Evolutionary conservation across 768 basidiomycete species (phyloP), one percentile per base, ranked within the genome.

Genomic region (Leccinum fibrillosum): DNA sequence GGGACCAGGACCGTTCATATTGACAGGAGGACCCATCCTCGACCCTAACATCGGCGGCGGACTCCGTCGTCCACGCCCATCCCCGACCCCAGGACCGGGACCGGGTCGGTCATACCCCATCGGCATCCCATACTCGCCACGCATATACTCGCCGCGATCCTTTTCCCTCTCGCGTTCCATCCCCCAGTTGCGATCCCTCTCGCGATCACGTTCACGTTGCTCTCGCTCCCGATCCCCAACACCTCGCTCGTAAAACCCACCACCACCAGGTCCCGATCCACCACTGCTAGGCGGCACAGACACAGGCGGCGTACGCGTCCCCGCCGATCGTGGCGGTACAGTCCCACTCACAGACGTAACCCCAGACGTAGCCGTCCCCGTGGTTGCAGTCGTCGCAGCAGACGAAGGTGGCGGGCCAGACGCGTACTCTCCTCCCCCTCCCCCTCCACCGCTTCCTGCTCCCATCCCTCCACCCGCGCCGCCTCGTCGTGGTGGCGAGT

Each of bases 141-240:
- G 70, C 39, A 44, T 63, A 54, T 75, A 77, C 21, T 75, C 76
- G 35, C 76, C 77, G 37, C 76, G 69, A 34, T 79, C 77, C n/a
- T 65, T 26, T 60, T 52, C 68, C 59, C 23, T 62, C 50, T 52
- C 59, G 1, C 54, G 64, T 52, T 61, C 68, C 57, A 21, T 63
- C 50, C 50, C 59, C 2, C 54, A 63, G 53, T 61, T 63, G 52
- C 51, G 51, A 19, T 53, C 64, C 45, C 56, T 49, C 17, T 45
- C 64, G 1, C 60, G 37, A 9, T 39, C 37, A n/a, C 37, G 37
- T 39, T 39, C 37, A 39, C 37, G 37, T n/a, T 39, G 37, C 37
- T 39, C 37, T 17, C 37, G 37, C 9, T 39, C 37, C 17, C 35
- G 60, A 10, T 53, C 55, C 8, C 19, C 28, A 25, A 26, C 13